Conservation (phyloP, 257 asterid species). For the Prunella vulgaris region DNA sequence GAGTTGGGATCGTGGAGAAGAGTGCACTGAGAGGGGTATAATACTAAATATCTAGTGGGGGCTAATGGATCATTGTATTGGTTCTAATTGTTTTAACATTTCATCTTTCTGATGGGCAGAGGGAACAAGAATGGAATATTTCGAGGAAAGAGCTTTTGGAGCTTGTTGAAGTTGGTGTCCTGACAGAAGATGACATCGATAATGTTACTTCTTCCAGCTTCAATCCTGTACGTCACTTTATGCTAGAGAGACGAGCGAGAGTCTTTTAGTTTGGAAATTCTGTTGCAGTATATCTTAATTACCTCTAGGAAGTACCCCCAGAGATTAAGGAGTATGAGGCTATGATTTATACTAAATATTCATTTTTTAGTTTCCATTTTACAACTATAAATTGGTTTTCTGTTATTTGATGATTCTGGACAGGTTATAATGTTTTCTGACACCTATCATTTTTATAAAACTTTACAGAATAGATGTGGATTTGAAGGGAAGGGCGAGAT, state of each 20-base stretch:
- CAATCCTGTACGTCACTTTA: constrained; percentile 69
- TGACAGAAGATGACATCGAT: constrained; percentile 72
- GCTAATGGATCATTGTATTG: background rate
- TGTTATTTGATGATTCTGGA: background rate
- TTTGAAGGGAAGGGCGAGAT: constrained; percentile 95
- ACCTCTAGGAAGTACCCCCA: background rate
- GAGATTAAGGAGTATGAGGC: background rate
- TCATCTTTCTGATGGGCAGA: constrained; percentile 41
- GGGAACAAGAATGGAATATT: constrained; percentile 98
- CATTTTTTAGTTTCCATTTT: background rate
- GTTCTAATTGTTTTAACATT: background rate
- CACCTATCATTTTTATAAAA: constrained; percentile 6
- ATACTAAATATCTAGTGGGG: background rate
- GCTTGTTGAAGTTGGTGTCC: constrained; percentile 82
- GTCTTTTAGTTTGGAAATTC: background rate
- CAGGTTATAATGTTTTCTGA: background rate
- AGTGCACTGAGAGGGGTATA: constrained; percentile 75
- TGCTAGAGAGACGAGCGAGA: background rate
- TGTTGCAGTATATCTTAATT: background rate
- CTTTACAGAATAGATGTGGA: constrained; percentile 94
- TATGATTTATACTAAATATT: background rate
- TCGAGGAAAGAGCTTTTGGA: constrained; percentile 89
- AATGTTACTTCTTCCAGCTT: constrained; percentile 55
- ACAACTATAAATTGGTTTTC: background rate
- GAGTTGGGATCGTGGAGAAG: constrained; percentile 81